phyloP scores from a whole-genome alignment of 192 early-diverging fungal species.

The Linnemannia schmuckeri region DNA sequence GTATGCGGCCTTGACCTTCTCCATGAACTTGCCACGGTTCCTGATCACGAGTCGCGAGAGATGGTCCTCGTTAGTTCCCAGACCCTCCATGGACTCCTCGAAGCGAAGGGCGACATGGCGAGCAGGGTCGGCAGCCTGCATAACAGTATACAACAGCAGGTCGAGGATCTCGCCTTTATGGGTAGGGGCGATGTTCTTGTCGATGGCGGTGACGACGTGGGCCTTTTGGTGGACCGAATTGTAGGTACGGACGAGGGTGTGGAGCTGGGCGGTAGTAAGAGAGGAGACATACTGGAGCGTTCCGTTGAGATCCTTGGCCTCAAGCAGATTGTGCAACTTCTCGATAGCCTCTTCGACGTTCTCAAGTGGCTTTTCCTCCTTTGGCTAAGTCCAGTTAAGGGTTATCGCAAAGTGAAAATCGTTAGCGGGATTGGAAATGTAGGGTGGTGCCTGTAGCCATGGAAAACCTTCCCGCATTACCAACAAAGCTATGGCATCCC shows the following conservation, averaged over 20 bases:
- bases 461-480: not conserved
- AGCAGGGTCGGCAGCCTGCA: slow-evolving; percentile 44
- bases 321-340: slow-evolving; percentile 14
- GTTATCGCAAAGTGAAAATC: not conserved
- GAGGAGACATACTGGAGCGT: slow-evolving; percentile 17
- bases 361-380: slow-evolving; percentile 41
- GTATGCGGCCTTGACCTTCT: slow-evolving; percentile 47
- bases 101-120: slow-evolving; percentile 41
- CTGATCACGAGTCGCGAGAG: slow-evolving; percentile 43
- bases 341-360: slow-evolving; percentile 18
- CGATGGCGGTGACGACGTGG: slow-evolving; percentile 34
- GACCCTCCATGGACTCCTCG: slow-evolving; percentile 42
- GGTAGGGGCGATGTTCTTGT: slow-evolving; percentile 23
- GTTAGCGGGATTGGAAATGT: not conserved
- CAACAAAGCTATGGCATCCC: not conserved
- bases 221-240: slow-evolving; percentile 18
- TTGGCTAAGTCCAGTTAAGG: slow-evolving; percentile 18
- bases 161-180: slow-evolving; percentile 42
- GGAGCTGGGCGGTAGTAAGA: slow-evolving; percentile 28
- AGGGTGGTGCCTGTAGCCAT: not conserved
- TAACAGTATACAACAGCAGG: slow-evolving; percentile 34
- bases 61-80: slow-evolving; percentile 57
- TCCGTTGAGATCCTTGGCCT: slow-evolving; percentile 15
- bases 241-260: slow-evolving; percentile 20
- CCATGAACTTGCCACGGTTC: slow-evolving; percentile 51